Percentiles rank a stretch among this genome's conserved stretches.
Evolutionary conservation across 2,329 filamentous ascomycete genomes (phyloP).

Genomic region (Colletotrichum sp.): DNA sequence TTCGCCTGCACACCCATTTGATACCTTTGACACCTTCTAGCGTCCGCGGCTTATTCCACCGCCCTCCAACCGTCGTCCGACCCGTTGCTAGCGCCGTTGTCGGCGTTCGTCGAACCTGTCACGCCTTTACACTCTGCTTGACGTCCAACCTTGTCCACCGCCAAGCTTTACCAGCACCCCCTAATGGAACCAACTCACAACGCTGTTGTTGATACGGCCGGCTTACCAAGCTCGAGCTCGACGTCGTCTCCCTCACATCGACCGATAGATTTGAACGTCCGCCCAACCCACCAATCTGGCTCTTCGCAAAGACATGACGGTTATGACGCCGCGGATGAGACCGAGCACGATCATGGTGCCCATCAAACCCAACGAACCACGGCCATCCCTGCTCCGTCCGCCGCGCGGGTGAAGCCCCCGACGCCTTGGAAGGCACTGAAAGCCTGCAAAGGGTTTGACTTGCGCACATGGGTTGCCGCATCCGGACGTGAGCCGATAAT

Average conservation of each 20-base stretch:
- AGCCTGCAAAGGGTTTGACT: conserved; percentile 10
- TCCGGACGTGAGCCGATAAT: background rate
- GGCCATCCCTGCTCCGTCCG: conserved; percentile 1
- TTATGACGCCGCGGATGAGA: background rate
- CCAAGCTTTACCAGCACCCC: background rate
- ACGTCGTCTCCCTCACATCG: background rate
- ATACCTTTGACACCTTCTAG: background rate
- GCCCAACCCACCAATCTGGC: background rate
- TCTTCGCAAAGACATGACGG: background rate
- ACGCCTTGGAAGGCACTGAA: background rate
- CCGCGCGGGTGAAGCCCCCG: background rate
- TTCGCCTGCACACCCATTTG: background rate
- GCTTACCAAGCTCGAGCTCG: background rate
- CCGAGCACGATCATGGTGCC: background rate
- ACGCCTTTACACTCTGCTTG: background rate
- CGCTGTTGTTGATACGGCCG: background rate
- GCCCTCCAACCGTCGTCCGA: background rate
- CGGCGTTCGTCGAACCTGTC: background rate
- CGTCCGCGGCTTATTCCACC: background rate
- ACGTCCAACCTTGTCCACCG: background rate
- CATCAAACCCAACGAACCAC: background rate
- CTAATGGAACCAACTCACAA: background rate
- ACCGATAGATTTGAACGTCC: background rate
- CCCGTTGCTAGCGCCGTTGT: background rate
- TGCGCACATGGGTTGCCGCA: conserved; percentile 13